phyloP scores from a whole-genome alignment of 352 stramenopile genomes.

The Globisporangium alternatum region DNA sequence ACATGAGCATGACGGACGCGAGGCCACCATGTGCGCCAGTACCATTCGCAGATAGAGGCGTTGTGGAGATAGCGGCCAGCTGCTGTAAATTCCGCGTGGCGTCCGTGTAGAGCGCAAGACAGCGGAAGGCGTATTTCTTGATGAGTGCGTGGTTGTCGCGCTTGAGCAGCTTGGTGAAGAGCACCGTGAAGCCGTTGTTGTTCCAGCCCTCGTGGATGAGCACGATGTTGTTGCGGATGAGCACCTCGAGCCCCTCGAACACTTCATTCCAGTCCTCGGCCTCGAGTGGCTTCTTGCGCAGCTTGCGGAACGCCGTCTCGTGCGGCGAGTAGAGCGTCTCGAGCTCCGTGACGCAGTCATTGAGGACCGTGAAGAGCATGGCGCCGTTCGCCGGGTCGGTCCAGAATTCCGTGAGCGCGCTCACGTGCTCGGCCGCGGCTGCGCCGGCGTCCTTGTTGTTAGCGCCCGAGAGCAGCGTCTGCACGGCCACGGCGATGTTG shows the following conservation, averaged over 20 bases:
- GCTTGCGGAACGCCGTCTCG: conserved; percentile 77
- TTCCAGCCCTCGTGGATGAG: conserved; percentile 81
- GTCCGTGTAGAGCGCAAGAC: conserved; percentile 79
- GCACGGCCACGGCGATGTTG: conserved; percentile 68
- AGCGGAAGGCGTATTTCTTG: conserved; percentile 89
- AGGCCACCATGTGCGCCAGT: conserved; percentile 19
- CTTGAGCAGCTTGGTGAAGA: conserved; percentile 85
- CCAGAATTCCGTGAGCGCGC: conserved; percentile 73
- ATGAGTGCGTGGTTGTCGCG: conserved; percentile 86
- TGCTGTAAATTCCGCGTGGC: conserved; percentile 72
- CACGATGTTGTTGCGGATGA: conserved; percentile 70
- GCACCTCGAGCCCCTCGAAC: conserved; percentile 82
- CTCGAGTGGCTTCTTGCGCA: conserved; percentile 78
- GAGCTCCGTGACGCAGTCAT: conserved; percentile 79
- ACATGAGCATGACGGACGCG: conserved; percentile 39
- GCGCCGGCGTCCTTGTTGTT: conserved; percentile 35
- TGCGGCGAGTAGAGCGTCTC: conserved; percentile 82
- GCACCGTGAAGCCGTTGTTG: conserved; percentile 71
- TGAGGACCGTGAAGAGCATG: conserved; percentile 77
- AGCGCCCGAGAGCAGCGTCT: conserved; percentile 52
- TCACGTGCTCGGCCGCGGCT: conserved; percentile 36
- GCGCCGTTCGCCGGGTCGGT: conserved; percentile 58
- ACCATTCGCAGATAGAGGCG: background rate
- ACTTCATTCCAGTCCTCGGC: conserved; percentile 88
- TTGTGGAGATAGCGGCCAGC: conserved; percentile 38